Evolutionary conservation across 306 rosid genomes (phyloP), one percentile per base, ranked within the genome.

Genomic region (Fagus sylvatica): DNA sequence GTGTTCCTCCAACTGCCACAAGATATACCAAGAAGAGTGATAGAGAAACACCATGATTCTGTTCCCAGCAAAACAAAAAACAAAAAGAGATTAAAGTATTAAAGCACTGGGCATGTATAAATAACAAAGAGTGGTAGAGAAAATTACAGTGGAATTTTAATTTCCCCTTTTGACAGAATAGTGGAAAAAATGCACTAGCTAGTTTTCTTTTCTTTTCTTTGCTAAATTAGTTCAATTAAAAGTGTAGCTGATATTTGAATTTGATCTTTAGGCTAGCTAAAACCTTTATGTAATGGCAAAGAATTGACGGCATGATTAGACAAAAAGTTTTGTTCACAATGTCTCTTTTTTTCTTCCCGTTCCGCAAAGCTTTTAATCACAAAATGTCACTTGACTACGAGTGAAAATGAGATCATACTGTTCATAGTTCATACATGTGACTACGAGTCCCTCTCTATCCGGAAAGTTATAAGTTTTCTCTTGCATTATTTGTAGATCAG

Each of bases 141-240:
- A 71, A 78, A 59, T 19, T 12, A 57, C 57, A 60, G 81, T 57
- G 22, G 64, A 70, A 60, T 34, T 46, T 46, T 22, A 22, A 22
- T 22, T 46, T 42, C 11, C 11, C 11, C 51, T 46, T 46, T 46
- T 46, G 51, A 46, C 51, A 46, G 51, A 46, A 46, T 46, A 10
- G 15, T 10, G 51, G 51, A 9, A 46, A 46, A 46, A 46, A 10
- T 46, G 51, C 51, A 2, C 51, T 46, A 46, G 51, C 51, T 46
- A 46, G 51, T 46, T 46, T 46, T 46, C 15, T 10, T 43, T 41
- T 6, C 12, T 43, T 43, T 10, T 46, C 51, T 46, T 46, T 10
- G 51, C 51, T 46, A 51, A 42, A 30, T 42, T 11, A 4, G 49
- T 22, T 65, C 10, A 73, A 73, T 74, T 32, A 66, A 74, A 73